phyloP scores from a whole-genome alignment of 176 grass and related monocot genomes.

The Cocos nucifera region DNA sequence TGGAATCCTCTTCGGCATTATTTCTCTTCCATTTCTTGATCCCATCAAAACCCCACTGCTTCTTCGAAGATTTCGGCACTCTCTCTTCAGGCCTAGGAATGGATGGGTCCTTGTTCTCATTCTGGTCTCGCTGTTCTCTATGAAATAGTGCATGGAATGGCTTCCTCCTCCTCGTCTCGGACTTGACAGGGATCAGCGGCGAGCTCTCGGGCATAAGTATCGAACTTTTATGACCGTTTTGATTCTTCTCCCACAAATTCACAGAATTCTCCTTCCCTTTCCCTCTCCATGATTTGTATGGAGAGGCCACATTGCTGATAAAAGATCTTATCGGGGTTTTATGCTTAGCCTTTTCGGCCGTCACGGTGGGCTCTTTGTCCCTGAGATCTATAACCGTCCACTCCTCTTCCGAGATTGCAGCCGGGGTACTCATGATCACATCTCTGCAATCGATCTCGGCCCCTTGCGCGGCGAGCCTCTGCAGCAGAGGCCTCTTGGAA shows the following conservation, averaged over 20 bases:
- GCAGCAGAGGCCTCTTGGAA: constrained; percentile 63
- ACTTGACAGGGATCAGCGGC: constrained; percentile 14
- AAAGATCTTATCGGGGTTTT: constrained; percentile 34
- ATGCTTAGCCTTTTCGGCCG: constrained; percentile 47
- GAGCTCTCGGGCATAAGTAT: constrained; percentile 48
- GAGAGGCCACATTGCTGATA: constrained; percentile 22
- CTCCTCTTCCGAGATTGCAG: constrained; percentile 35
- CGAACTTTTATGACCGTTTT: constrained; percentile 21
- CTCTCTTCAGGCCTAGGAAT: constrained; percentile 21
- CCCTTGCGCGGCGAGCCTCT: constrained; percentile 62
- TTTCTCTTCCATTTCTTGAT: constrained; percentile 85
- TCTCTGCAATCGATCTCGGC: constrained; percentile 61
- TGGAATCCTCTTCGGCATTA: constrained; percentile 22
- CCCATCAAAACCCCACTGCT: constrained; percentile 70
- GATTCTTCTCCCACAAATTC: not conserved
- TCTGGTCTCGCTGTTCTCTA: constrained; percentile 26
- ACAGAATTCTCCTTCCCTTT: constrained; percentile 50
- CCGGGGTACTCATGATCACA: constrained; percentile 21
- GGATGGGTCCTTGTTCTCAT: constrained; percentile 27
- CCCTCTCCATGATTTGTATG: constrained; percentile 28
- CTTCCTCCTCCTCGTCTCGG: constrained; percentile 49
- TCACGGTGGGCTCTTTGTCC: constrained; percentile 26
- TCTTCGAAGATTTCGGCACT: constrained; percentile 25
- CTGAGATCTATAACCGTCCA: constrained; percentile 88
- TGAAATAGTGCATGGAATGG: constrained; percentile 37